Base-by-base conservation (phyloP, 2,329 filamentous ascomycete species). In the Ophiosphaerella narmari region DNA sequence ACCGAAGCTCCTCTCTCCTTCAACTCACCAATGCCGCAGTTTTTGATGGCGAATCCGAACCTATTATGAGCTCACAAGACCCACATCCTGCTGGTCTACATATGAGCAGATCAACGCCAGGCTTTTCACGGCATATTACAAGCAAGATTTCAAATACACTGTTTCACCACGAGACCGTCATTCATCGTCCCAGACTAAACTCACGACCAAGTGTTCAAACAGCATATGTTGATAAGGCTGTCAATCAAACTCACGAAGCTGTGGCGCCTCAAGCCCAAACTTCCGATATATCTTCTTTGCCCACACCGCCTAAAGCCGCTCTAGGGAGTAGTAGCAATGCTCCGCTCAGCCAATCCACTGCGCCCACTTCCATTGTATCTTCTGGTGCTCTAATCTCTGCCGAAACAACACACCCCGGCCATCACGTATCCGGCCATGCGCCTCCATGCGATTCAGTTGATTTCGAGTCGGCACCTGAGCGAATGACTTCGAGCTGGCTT, bases 1-100 rank as follows among this genome's bases (percentile, higher is more conserved):
- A 54, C 14, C 40, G 49, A 6, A 49, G 51, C 9, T 62, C 64
- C 6, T 67, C 63, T 9, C 36, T 63, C 11, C 37, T 61, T 7
- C 63, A 64, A 26, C 56, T 70, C 13, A 61, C 64, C 31, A 66
- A 64, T 32, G 55, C 68, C 41, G 56, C 63, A 11, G 56, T 53
- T 4, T 65, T 69, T 35, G 70, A 73, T 57, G 68, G 70, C 41
- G 68, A 71, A 36, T 72, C 67, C 8, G 69, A 72, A 31, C 69
- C 66, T 7, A 54, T 57, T 16, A 50, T 63, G 39, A 48, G 44
- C 24, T 31, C 43, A 5, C 50, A 39, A 31, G 48, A 47, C n/a
- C 50, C 50, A 14, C 51, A 53, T 29, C 50, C 58, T 23, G 35
- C 43, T 5, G 37, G 45, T 11, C 36, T 70, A 16, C 60, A 67